Percentiles rank a stretch among this genome's conserved stretches.
These are phyloP conservation scores for Mucor plumbeus DNA, from an alignment of 371 early-diverging fungal genomes.

Conservation along the genomic window DNA sequence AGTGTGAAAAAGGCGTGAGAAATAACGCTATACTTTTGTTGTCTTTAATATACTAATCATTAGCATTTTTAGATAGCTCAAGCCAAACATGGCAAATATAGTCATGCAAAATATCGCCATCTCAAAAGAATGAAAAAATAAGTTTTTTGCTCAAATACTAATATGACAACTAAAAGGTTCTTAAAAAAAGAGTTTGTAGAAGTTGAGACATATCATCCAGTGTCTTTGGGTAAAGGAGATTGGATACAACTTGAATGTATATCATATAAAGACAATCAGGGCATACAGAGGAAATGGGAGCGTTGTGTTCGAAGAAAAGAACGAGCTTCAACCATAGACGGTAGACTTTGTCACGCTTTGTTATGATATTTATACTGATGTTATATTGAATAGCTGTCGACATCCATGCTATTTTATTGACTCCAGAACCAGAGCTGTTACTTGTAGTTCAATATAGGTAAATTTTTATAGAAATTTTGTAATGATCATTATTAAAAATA, in stretches of 20 bases:
- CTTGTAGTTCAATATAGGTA: constrained; percentile 64
- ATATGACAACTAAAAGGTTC: neutral
- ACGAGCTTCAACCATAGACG: constrained; percentile 28
- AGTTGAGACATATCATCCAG: constrained; percentile 8
- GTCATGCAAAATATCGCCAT: neutral
- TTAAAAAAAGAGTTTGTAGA: constrained; percentile 3
- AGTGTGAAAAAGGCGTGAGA: constrained; percentile 16
- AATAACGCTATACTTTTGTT: neutral
- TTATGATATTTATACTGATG: neutral
- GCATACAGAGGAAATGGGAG: constrained; percentile 47
- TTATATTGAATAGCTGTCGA: constrained; percentile 46
- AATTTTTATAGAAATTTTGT: neutral
- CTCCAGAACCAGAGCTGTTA: constrained; percentile 49
- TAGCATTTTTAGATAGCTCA: neutral
- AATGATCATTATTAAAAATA: neutral
- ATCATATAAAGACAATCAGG: constrained; percentile 39
- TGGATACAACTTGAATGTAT: constrained; percentile 58
- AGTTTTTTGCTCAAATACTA: no score
- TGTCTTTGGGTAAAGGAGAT: constrained; percentile 42
- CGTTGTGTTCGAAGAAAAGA: constrained; percentile 43
- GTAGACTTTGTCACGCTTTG: constrained; percentile 20
- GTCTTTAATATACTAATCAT: neutral
- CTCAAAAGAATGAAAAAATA: neutral
- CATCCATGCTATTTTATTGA: constrained; percentile 51
- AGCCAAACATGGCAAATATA: neutral